phyloP scores from a whole-genome alignment of 305 asterid genomes.

The Rubia tinctorum region DNA sequence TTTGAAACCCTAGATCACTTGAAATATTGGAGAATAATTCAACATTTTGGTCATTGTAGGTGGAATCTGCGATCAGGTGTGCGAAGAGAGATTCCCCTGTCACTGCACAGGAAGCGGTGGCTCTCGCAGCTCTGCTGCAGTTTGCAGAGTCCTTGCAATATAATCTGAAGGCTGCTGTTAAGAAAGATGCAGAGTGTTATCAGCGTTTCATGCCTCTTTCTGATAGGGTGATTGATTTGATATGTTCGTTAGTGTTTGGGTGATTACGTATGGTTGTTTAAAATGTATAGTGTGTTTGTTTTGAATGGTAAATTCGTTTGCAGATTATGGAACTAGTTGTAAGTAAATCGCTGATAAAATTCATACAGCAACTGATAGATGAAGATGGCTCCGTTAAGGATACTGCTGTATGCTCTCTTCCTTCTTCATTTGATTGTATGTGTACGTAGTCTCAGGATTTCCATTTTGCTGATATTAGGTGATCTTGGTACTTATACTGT shows the following conservation, averaged over 20 bases:
- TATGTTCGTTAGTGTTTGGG: neutral
- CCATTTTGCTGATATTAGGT: neutral
- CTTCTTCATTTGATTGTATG: conserved; percentile 3
- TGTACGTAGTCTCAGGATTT: conserved; percentile 2
- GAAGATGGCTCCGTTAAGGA: conserved; percentile 97
- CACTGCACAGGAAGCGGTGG: conserved; percentile 59
- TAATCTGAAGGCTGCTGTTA: conserved; percentile 77
- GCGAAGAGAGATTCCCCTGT: conserved; percentile 64
- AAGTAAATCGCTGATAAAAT: conserved; percentile 54
- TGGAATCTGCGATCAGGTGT: conserved; percentile 56
- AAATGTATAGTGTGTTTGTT: neutral
- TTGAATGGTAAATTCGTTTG: conserved; percentile 19
- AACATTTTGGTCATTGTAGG: conserved; percentile 30
- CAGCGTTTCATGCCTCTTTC: conserved; percentile 82
- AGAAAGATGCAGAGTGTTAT: conserved; percentile 75
- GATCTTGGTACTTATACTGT: neutral
- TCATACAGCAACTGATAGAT: conserved; percentile 71
- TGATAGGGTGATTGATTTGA: conserved; percentile 61
- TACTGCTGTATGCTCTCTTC: conserved; percentile 68
- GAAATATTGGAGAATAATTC: neutral
- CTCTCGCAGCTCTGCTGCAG: conserved; percentile 53
- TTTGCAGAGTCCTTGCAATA: conserved; percentile 64
- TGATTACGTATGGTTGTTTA: neutral
- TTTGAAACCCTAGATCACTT: neutral
- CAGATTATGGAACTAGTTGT: conserved; percentile 73